Evolutionary conservation across 129 eudicot genomes (phyloP).

Genomic region (Kitagawia praeruptora): DNA sequence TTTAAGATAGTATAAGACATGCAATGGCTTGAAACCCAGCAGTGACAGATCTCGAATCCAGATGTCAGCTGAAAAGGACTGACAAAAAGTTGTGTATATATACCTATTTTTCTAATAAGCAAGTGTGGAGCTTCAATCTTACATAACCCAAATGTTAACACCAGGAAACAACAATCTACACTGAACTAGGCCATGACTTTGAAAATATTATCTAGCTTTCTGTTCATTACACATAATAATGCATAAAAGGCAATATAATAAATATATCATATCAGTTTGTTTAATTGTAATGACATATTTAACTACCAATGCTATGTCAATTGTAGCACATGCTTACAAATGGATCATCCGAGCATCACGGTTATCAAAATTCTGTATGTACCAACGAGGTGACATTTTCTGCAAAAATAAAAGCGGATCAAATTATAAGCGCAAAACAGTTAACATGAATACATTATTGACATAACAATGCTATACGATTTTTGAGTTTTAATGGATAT

Average conservation of each 20-base stretch:
- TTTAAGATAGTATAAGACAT: background rate
- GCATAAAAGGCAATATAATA: background rate
- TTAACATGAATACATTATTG: background rate
- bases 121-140: background rate
- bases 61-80: background rate
- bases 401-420: slow-evolving; percentile 19
- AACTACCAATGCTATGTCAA: background rate
- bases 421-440: background rate
- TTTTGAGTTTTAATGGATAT: background rate
- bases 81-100: background rate
- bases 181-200: background rate
- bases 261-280: background rate
- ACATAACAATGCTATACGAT: slow-evolving; percentile 10
- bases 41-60: background rate
- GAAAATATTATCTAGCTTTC: background rate
- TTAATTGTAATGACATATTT: background rate
- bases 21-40: background rate
- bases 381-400: slow-evolving; percentile 92
- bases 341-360: slow-evolving; percentile 63
- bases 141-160: background rate
- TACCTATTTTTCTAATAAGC: background rate
- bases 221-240: slow-evolving; percentile 1
- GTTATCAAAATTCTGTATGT: slow-evolving; percentile 67
- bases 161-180: background rate
- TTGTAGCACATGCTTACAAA: slow-evolving; percentile 48